Evolutionary conservation across 495 filamentous ascomycete genomes (phyloP).

Genomic region (Tuber magnatum): DNA sequence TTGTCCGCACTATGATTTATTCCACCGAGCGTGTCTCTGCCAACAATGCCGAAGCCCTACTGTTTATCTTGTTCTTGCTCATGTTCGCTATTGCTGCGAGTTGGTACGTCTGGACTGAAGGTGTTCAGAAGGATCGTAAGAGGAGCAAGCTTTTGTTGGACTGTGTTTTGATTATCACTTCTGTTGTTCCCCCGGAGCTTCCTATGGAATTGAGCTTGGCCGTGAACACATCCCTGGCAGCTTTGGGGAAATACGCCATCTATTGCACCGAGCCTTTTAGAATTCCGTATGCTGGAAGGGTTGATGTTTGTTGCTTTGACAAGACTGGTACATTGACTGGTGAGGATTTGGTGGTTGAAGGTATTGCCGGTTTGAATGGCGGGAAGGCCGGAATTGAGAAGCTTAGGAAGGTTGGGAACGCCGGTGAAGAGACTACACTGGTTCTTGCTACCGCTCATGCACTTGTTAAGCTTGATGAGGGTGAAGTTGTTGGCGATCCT

Average conservation of each 20-base stretch:
- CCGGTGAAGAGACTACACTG: constrained; percentile 74
- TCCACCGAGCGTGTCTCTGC: constrained; percentile 97
- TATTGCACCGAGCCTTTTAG: constrained; percentile 99
- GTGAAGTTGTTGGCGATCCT: constrained; percentile 92
- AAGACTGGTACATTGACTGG: constrained; percentile 97
- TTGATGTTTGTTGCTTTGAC: constrained; percentile 97
- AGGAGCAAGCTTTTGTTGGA: constrained; percentile 94
- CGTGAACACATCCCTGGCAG: constrained; percentile 97
- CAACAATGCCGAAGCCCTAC: constrained; percentile 85
- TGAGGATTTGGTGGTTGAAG: constrained; percentile 94
- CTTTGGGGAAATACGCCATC: constrained; percentile 87
- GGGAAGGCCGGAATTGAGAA: constrained; percentile 54
- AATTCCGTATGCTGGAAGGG: constrained; percentile 93
- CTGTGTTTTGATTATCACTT: constrained; percentile 94
- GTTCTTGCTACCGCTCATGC: constrained; percentile 94
- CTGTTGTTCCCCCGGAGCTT: constrained; percentile 92
- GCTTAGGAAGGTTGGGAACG: constrained; percentile 39
- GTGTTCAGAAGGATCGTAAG: constrained; percentile 85
- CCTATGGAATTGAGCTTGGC: constrained; percentile 97
- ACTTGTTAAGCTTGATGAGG: constrained; percentile 90
- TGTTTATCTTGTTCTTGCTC: constrained; percentile 94
- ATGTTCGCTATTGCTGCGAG: constrained; percentile 95
- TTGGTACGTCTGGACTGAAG: constrained; percentile 99
- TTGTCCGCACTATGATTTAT: constrained; percentile 99
- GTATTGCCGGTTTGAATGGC: constrained; percentile 81